Base-by-base conservation (phyloP, 2,329 filamentous ascomycete genomes). In the Epichloe festucae region DNA sequence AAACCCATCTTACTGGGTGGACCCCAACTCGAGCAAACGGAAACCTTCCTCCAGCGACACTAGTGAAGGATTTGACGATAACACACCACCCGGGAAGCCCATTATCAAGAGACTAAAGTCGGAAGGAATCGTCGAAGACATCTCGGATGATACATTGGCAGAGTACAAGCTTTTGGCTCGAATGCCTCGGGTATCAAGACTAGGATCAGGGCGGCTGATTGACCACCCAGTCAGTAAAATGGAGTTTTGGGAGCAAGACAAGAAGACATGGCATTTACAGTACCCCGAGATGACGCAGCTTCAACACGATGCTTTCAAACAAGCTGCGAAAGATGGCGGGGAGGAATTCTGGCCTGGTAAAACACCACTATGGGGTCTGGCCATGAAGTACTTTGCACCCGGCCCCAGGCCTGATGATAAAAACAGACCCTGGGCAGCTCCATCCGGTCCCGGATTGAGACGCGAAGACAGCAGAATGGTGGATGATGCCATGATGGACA, bases 271-370 rank as follows among this genome's bases (percentile, higher is more conserved):
- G 73, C 81, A 84, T 56, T 68, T 81, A 4, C 63, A 76, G 48
- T 84, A 84, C 57, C 81, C 81, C 0, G 76, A 80, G 55, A 82
- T 84, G 78, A 81, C 75, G 0, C 73, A 78, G 52, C 67, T 78
- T 6, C 79, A 84, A 54, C 74, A 75, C 52, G 71, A 75, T 36
- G 75, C 73, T 2, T 82, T 81, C 62, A 65, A 70, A 17, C 62
- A 70, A n/a, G 77, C 75, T 15, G 78, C 79, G 1, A 58, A 66
- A 35, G 65, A 66, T 0, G 68, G 75, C 36, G 69, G 69, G 1
- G 79, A 84, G 57, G 65, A 70, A 19, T 84, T 84, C 50, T 65
- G 65, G 0, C 76, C 74, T 2, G 74, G 73, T 2, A 71, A 71
- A 53, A 71, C 75, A 2, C 68, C 67, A 0, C 63, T 81, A 21